Conservation (phyloP, 2,329 filamentous ascomycete genomes). For the Colletotrichum abscissum region DNA sequence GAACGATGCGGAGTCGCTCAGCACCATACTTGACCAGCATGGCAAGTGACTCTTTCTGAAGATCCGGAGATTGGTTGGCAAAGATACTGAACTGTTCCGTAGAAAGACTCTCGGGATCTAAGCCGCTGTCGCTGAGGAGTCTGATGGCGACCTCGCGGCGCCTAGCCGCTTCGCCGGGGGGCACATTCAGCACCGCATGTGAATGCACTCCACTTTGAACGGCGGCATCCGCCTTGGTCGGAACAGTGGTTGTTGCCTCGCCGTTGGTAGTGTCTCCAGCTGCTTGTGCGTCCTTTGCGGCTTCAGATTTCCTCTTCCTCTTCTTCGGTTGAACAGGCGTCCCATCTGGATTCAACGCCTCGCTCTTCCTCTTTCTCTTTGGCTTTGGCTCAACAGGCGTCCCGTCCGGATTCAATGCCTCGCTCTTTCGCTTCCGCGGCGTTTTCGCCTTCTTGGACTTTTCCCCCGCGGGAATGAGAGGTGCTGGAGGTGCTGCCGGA, state of each 20-base stretch:
- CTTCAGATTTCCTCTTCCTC: slow-evolving; percentile 20
- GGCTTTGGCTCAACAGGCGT: slow-evolving; percentile 34
- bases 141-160: slow-evolving; percentile 60
- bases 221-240: slow-evolving; percentile 28
- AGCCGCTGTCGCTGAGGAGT: slow-evolving; percentile 57
- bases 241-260: background rate
- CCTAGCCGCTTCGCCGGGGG: slow-evolving; percentile 60
- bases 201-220: slow-evolving; percentile 35
- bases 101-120: slow-evolving; percentile 64
- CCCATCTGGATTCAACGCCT: slow-evolving; percentile 15
- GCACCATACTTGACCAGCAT: slow-evolving; percentile 70
- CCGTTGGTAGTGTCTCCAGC: slow-evolving; percentile 10
- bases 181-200: slow-evolving; percentile 39
- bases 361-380: slow-evolving; percentile 44
- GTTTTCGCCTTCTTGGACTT: slow-evolving; percentile 44
- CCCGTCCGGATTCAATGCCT: slow-evolving; percentile 35
- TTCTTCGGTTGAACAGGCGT: slow-evolving; percentile 11
- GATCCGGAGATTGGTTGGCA: slow-evolving; percentile 66
- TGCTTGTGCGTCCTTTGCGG: background rate
- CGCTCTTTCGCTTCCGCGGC: slow-evolving; percentile 39
- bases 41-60: slow-evolving; percentile 65
- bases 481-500: slow-evolving; percentile 41
- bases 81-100: slow-evolving; percentile 69
- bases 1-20: slow-evolving; percentile 67
- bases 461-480: slow-evolving; percentile 36